Conservation (phyloP, 2,329 filamentous ascomycete species). For the Fusarium sp. region DNA sequence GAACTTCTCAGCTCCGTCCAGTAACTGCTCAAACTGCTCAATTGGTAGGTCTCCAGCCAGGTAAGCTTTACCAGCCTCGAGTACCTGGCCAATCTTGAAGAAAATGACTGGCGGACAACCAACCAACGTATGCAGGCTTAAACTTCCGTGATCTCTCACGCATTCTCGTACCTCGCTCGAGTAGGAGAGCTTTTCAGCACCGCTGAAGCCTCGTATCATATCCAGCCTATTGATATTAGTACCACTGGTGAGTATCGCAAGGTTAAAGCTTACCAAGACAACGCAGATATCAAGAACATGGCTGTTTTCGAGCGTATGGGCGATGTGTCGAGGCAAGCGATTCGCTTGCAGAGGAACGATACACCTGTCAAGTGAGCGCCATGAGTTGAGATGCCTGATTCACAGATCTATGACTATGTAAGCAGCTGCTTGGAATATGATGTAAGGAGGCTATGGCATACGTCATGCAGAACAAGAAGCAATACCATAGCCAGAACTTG, state of each 20-base stretch:
- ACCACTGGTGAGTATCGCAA: fast-evolving
- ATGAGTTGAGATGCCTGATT: conserved; percentile 41
- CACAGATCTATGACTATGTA: conserved; percentile 32
- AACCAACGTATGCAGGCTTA: conserved; percentile 38
- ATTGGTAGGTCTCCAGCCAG: neutral
- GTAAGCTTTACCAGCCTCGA: conserved; percentile 36
- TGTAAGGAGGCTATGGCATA: neutral
- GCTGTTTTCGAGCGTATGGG: conserved; percentile 25
- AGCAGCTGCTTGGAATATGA: fast-evolving
- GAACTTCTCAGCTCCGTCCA: conserved; percentile 37
- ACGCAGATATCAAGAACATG: conserved; percentile 37
- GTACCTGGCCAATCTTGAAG: conserved; percentile 36
- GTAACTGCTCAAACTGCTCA: conserved; percentile 14
- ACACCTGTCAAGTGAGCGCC: conserved; percentile 43
- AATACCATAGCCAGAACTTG: conserved; percentile 38
- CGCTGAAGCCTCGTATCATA: conserved; percentile 44
- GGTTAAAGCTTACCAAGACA: conserved; percentile 34
- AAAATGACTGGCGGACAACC: conserved; percentile 43
- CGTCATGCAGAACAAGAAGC: conserved; percentile 42
- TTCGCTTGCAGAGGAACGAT: conserved; percentile 40
- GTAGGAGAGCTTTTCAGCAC: conserved; percentile 45
- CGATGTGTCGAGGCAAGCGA: conserved; percentile 22
- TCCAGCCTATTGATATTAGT: conserved; percentile 36
- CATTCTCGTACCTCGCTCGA: conserved; percentile 35
- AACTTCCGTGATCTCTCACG: conserved; percentile 36